These are phyloP conservation scores for Parietaria judaica DNA, from an alignment of 306 rosid genomes.

Conservation along the genomic window DNA sequence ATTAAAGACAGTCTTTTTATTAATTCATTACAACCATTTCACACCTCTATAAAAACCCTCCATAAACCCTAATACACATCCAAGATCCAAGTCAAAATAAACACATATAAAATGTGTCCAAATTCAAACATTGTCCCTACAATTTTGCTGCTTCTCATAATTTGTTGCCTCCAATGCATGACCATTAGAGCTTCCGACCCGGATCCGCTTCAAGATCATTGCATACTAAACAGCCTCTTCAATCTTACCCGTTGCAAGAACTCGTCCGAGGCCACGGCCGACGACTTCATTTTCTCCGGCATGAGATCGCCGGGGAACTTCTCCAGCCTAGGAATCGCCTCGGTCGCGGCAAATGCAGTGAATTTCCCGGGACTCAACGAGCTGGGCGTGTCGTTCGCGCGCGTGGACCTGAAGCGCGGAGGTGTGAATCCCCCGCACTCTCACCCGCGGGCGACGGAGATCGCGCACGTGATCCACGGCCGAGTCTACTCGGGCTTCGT, in stretches of 20 bases:
- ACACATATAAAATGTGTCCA: slow-evolving; percentile 32
- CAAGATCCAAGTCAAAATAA: slow-evolving; percentile 2
- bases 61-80: slow-evolving; percentile 5
- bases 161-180: slow-evolving; percentile 24
- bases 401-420: slow-evolving; percentile 61
- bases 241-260: slow-evolving; percentile 61
- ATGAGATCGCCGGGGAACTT: slow-evolving; percentile 48
- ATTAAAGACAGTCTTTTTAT: neutral
- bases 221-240: slow-evolving; percentile 54
- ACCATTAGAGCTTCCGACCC: slow-evolving; percentile 66
- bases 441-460: slow-evolving; percentile 84
- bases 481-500: slow-evolving; percentile 75
- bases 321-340: slow-evolving; percentile 51
- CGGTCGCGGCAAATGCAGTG: slow-evolving; percentile 42
- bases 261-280: slow-evolving; percentile 48
- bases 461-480: slow-evolving; percentile 59
- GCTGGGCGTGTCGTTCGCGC: slow-evolving; percentile 70
- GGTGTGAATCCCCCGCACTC: slow-evolving; percentile 87
- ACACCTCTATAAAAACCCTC: slow-evolving; percentile 40
- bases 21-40: neutral
- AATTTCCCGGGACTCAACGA: slow-evolving; percentile 78
- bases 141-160: slow-evolving; percentile 14
- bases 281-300: slow-evolving; percentile 65
- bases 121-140: slow-evolving; percentile 12
- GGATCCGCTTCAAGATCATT: slow-evolving; percentile 85